A percentile compares a stretch with the other conserved stretches of the same genome.
Evolutionary conservation across 345 rosid species (phyloP).

Genomic region (Tarenaya hassleriana): DNA sequence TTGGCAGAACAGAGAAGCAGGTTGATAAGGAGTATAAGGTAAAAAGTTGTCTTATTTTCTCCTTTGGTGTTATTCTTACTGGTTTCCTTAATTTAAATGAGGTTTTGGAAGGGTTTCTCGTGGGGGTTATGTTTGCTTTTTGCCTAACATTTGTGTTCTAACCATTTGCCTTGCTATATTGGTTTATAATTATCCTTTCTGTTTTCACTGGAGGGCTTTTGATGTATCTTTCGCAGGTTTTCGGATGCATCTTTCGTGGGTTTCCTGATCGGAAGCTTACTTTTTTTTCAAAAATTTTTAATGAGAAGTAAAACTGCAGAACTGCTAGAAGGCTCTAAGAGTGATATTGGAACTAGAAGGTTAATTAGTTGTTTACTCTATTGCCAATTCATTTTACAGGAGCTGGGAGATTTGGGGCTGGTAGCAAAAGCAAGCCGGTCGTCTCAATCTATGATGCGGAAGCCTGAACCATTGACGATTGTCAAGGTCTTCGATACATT

Average conservation of each 20-base stretch:
- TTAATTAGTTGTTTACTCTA: constrained; percentile 1
- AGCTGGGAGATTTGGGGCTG: constrained; percentile 82
- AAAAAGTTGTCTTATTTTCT: too few relatives aligned
- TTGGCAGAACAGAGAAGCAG: constrained; percentile 68
- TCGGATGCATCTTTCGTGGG: too few relatives aligned
- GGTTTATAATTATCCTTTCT: background rate
- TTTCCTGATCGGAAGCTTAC: too few relatives aligned
- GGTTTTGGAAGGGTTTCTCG: background rate
- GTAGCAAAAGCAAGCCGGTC: constrained; percentile 94
- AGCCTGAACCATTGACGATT: constrained; percentile 77
- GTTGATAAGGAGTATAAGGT: constrained; percentile 72
- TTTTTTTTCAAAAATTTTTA: too few relatives aligned
- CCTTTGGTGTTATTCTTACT: background rate
- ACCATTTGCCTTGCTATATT: background rate
- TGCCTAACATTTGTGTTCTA: too few relatives aligned
- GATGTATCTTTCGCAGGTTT: background rate
- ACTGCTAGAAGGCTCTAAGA: background rate
- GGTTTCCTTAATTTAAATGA: background rate
- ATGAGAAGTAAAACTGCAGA: too few relatives aligned
- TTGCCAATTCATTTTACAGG: constrained; percentile 35
- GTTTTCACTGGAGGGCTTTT: too few relatives aligned
- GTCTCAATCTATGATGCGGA: constrained; percentile 85
- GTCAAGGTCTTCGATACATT: constrained; percentile 71
- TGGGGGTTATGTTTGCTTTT: too few relatives aligned
- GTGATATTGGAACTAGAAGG: constrained; percentile 6